Evolutionary conservation across 345 rosid genomes (phyloP).

Genomic region (Syzygium aqueum): DNA sequence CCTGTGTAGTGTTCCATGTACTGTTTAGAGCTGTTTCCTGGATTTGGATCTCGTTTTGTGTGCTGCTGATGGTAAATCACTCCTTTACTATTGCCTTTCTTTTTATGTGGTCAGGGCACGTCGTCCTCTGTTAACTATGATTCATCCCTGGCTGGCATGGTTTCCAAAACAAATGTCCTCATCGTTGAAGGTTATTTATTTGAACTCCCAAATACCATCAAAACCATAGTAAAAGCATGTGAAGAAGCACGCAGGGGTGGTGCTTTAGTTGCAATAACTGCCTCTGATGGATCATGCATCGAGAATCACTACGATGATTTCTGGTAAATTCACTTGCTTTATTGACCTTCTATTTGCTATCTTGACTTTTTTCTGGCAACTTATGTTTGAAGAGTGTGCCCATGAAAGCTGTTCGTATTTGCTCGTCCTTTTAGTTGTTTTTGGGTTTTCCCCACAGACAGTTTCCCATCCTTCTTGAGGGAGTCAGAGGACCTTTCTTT

Average conservation of each 20-base stretch:
- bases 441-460: neutral
- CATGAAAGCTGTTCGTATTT: neutral
- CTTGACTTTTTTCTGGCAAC: neutral
- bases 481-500: neutral
- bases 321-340: conserved; percentile 39
- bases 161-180: conserved; percentile 67
- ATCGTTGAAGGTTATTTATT: conserved; percentile 92
- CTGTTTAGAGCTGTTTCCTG: neutral
- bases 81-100: neutral
- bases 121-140: conserved; percentile 75
- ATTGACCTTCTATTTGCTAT: neutral
- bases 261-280: conserved; percentile 83
- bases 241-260: conserved; percentile 77
- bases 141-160: conserved; percentile 56
- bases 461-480: neutral
- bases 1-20: neutral
- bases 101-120: conserved; percentile 54
- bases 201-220: conserved; percentile 86
- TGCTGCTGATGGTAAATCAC: neutral
- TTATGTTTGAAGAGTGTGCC: neutral
- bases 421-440: neutral
- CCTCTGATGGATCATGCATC: conserved; percentile 89
- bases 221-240: conserved; percentile 70
- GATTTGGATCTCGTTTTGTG: neutral
- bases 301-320: conserved; percentile 90